Evolutionary conservation across 768 basidiomycete species (phyloP).

Genomic region (Suillus brevipes): DNA sequence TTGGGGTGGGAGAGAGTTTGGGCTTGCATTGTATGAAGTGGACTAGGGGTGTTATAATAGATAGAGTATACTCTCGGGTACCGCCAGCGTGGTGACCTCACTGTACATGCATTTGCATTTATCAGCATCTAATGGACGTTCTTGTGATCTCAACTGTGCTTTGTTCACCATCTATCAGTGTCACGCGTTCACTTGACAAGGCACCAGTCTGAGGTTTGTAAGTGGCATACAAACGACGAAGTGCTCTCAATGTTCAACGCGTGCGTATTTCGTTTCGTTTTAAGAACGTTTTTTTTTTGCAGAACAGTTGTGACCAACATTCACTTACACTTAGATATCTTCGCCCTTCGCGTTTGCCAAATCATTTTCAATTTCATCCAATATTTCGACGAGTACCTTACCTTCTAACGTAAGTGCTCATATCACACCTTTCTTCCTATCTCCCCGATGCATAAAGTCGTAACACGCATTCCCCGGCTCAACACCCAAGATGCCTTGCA

Average conservation of each 20-base stretch:
- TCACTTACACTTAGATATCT: background rate
- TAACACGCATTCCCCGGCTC: too few species aligned
- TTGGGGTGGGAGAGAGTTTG: background rate
- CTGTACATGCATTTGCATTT: too few species aligned
- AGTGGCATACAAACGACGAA: background rate
- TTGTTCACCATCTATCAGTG: background rate
- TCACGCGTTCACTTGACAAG: background rate
- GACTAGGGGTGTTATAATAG: background rate
- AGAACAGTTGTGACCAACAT: background rate
- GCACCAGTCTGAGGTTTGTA: background rate
- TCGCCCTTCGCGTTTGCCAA: too few species aligned
- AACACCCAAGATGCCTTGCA: too few species aligned
- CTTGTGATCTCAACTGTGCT: background rate
- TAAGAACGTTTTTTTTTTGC: background rate
- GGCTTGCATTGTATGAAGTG: background rate
- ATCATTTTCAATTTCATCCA: slow-evolving; percentile 2
- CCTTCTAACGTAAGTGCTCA: background rate
- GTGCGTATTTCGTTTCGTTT: background rate
- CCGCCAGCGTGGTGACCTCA: too few species aligned
- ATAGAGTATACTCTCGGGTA: background rate
- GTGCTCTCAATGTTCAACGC: background rate
- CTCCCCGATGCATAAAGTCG: too few species aligned
- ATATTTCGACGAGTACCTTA: slow-evolving; percentile 22
- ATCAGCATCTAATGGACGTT: too few species aligned
- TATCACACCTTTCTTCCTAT: too few species aligned